These are phyloP conservation scores for Fragaria ananassa DNA, from an alignment of 306 rosid genomes.

Conservation along the genomic window DNA sequence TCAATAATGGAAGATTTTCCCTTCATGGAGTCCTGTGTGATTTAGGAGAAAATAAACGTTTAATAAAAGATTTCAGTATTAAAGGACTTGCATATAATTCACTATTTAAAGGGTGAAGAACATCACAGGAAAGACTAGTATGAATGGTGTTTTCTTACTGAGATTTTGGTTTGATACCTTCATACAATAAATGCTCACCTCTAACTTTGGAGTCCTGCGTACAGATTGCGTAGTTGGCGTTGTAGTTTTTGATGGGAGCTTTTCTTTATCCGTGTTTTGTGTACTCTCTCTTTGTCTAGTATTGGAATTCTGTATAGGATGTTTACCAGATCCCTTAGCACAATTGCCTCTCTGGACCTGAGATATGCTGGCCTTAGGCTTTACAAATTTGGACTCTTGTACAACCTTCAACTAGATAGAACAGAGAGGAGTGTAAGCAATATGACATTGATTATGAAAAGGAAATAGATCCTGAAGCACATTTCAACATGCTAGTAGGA, in stretches of 20 bases:
- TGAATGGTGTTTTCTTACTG: not conserved
- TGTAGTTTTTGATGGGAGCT: constrained; percentile 29
- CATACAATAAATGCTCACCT: constrained; percentile 31
- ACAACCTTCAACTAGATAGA: constrained; percentile 31
- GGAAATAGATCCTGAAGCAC: not conserved
- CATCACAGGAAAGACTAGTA: not conserved
- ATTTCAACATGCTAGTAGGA: not conserved
- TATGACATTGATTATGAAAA: not conserved
- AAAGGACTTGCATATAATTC: not conserved
- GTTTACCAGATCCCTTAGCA: constrained; percentile 25
- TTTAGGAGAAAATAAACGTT: not conserved
- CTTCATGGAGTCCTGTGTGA: constrained; percentile 46
- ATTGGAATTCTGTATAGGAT: constrained; percentile 22
- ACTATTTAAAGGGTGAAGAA: not conserved
- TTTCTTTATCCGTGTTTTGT: constrained; percentile 28
- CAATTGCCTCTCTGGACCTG: constrained; percentile 30
- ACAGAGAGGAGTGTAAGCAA: not conserved
- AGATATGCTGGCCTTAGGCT: constrained; percentile 24
- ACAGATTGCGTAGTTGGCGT: constrained; percentile 20
- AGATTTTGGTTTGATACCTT: not conserved
- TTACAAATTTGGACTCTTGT: constrained; percentile 33
- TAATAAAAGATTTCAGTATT: not conserved
- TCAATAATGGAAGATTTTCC: constrained; percentile 26
- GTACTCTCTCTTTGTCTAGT: constrained; percentile 38
- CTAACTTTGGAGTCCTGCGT: constrained; percentile 35